Base-by-base conservation (phyloP, 495 filamentous ascomycete species). In the Astrothelium macrocarpum region DNA sequence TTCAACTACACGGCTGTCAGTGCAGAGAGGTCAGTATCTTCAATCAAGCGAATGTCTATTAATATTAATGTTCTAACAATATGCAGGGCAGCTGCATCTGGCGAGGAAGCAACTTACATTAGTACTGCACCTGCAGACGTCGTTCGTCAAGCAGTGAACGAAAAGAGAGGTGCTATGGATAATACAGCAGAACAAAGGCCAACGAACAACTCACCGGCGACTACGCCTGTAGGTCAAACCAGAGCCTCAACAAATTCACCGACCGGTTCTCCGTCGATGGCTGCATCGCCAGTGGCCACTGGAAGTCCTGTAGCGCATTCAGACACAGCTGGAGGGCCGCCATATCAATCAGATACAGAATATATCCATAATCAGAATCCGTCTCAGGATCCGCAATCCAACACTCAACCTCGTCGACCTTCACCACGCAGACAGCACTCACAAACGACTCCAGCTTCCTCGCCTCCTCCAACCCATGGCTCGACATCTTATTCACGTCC, bases 1-100 rank as follows among this genome's bases (percentile, higher is more conserved):
- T 98, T 97, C 70, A 94, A 98, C 74, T 98, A 98, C 74, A 97
- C 90, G 0, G 74, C 83, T 23, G 84, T 86, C 26, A 56, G 49
- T 20, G 49, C 49, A 56, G 49, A 56, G 20, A 56, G 49, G 49
- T 56, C 9, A 9, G 49, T 28, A 16, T 10, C 2, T 56, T 29
- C 7, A 2, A 28, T 56, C n/a, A 7, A 28, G 49, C 12, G 2
- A 29, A n/a, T n/a, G n/a, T n/a, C n/a, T 29, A 28, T 2, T 29
- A 28, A 10, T 11, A 16, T 56, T 2, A 29, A 56, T 9, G 25
- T 29, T 9, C 49, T 56, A 11, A 56, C 49, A 56, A 12, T 20
- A 56, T 16, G 29, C 49, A 56, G 49, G 25, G 49, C 49, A 12
- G 49, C 49, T n/a, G 49, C 49, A 28, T 28, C 49, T 10, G 49